Base-by-base conservation (phyloP, 768 basidiomycete species). In the Lactarius psammicola region DNA sequence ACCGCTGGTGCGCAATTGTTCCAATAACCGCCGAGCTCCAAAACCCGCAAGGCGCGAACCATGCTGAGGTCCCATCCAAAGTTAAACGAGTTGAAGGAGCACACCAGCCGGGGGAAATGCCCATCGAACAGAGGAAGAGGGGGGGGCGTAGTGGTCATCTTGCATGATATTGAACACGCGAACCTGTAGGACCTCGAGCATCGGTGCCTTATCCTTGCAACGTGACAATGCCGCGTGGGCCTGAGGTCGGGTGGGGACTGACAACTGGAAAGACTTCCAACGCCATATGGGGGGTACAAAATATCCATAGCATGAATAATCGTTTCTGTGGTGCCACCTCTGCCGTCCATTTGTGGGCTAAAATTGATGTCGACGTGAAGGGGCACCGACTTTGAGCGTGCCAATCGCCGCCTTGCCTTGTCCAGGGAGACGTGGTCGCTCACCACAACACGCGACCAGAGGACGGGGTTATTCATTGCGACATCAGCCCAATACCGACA, bases 1-100 rank as follows among this genome's bases (percentile, higher is more conserved):
- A 85, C 80, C 36, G 89, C 87, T 18, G 91, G 91, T 23, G 90
- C 82, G 68, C 82, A 85, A 1, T 83, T 82, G 71, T 92, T 91
- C 81, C 89, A 91, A 72, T 92, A 92, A 28, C 91, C 91, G 54
- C 85, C 87, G 3, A 93, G 78, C 68, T 89, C 89, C 69, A 93
- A 80, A 49, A 89, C 84, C 59, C 85, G 85, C 68, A 93, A 79
- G 30, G 82, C 80, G 56, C 83, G 83, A 63, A 88, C 79, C 55
- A 89, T 78, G 66, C 79, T 79, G 59, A 77, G 75, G 68, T 92
- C 87, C 90, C 90, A 92, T 18, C 84, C 85, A 72, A 92, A 92
- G 75, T 92, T 89, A 80, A 92, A 92, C n/a, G 90, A 92, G 38
- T 87, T 88, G 73, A 92, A 82, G 15, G 90, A 89, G 67, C 89